Evolutionary conservation across 257 asterid genomes (phyloP), one percentile per base, ranked within the genome.

Genomic region (Sherardia arvensis): DNA sequence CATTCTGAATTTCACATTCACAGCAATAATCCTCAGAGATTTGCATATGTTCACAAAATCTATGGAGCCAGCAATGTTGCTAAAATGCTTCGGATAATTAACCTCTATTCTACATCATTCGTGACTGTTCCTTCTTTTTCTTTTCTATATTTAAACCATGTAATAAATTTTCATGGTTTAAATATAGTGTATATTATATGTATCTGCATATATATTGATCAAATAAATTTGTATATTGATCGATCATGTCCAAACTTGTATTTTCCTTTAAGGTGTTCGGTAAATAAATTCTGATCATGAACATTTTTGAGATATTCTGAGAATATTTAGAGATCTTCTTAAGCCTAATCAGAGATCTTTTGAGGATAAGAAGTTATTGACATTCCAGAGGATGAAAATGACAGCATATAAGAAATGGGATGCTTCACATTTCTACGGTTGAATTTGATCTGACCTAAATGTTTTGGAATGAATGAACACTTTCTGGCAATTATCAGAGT

Each of bases 1-100:
- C n/a, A n/a, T n/a, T n/a, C n/a, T n/a, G n/a, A n/a, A n/a, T n/a
- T n/a, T n/a, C n/a, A n/a, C n/a, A n/a, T n/a, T n/a, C n/a, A n/a
- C n/a, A n/a, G n/a, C n/a, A 71, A 66, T 21, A 77, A 90, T 63
- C 89, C 91, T 27, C 78, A 69, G 29, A 77, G 87, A 74, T 90
- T 90, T 61, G 66, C 74, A 21, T 76, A 68, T 23, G 86, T 87
- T 53, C 95, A 87, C 78, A 80, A 73, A 67, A 78, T 90, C 65
- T 90, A 69, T 59, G 95, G 95, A 23, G 94, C 97, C 47, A 79
- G 90, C 77, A 87, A 87, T 18, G 82, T 81, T 17, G 81, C 67
- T 9, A 84, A 87, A 72, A 74, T 87, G 32, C 85, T 90, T 30
- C 79, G 78, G 78, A 95, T 80, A 64, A 61, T 4, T 48, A 8